These are phyloP conservation scores for Sanghuangporus baumii DNA, from an alignment of 1,284 basidiomycete genomes.

Conservation along the genomic window DNA sequence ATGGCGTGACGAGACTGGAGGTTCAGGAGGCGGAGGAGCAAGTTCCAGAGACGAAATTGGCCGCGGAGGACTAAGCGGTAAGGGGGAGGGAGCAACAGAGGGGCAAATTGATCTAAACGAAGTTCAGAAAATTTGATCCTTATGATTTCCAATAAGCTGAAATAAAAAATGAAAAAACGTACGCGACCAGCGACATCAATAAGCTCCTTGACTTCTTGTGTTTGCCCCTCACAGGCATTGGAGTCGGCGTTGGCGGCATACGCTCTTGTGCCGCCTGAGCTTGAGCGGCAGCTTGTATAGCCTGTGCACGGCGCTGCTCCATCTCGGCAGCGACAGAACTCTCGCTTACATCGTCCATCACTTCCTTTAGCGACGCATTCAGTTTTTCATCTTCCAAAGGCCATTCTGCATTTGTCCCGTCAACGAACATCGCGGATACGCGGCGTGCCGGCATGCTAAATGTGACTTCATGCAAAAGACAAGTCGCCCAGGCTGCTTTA, in stretches of 20 bases:
- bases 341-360: conserved; percentile 49
- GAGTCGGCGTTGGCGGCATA: conserved; percentile 5
- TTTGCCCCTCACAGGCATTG: conserved; percentile 18
- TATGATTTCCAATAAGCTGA: background rate
- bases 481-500: conserved; percentile 51
- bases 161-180: conserved; percentile 24
- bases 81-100: conserved; percentile 23
- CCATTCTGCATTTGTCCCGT: conserved; percentile 47
- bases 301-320: conserved; percentile 32
- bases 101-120: conserved; percentile 34
- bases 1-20: conserved; percentile 20
- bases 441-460: conserved; percentile 47
- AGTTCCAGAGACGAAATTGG: background rate
- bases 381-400: conserved; percentile 32
- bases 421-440: conserved; percentile 50
- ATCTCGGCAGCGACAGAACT: conserved; percentile 33
- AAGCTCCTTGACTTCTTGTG: conserved; percentile 60
- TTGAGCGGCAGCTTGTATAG: conserved; percentile 17
- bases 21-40: conserved; percentile 10
- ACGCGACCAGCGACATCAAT: conserved; percentile 64
- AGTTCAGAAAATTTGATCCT: conserved; percentile 8
- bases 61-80: conserved; percentile 22
- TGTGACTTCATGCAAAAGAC: conserved; percentile 50
- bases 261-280: conserved; percentile 12
- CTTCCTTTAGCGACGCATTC: conserved; percentile 38